Base-by-base conservation (phyloP, 345 rosid species). In the Jatropha curcas region DNA sequence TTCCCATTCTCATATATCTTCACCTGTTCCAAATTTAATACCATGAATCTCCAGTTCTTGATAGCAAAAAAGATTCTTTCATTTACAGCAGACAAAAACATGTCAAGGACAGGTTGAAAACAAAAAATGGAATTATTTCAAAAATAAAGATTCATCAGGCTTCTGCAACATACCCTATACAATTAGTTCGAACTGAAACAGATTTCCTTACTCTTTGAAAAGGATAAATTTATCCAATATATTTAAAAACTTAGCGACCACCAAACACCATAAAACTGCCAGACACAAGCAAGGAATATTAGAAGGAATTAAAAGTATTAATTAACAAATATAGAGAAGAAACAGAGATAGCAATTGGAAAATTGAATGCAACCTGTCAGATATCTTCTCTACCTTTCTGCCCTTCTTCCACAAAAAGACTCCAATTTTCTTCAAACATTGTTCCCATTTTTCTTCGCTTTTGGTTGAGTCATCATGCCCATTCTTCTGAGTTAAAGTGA, bases 371-470 rank as follows among this genome's bases (percentile, higher is more conserved):
- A 65, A 64, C 75, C 68, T 60, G 39, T 12, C 35, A 59, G 48
- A 28, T 30, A 12, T n/a, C 27, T 48, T 50, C 31, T 27, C 68
- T 73, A 88, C n/a, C n/a, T 82, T 89, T 86, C 75, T 92, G 97
- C 90, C 90, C 80, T 91, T 95, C 89, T 91, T 95, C 87, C 97
- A 88, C 69, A 95, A 72, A n/a, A n/a, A n/a, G 31, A 88, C 99
- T 28, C 97, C 97, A 5, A 92, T 85, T 84, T 88, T 95, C 90
- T 88, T 91, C 78, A 95, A 79, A n/a, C 93, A 95, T 84, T n/a
- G 86, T 89, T 92, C 59, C 86, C 92, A 55, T 92, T 92, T 77
- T 87, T 92, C 92, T 93, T 95, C 96, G n/a, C n/a, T n/a, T n/a
- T 88, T 95, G 9, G 88, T 90, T 0, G 97, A 89, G 45, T 91